Evolutionary conservation across 78 protist species (phyloP).

Genomic region (Dictyostelium intermedium): DNA sequence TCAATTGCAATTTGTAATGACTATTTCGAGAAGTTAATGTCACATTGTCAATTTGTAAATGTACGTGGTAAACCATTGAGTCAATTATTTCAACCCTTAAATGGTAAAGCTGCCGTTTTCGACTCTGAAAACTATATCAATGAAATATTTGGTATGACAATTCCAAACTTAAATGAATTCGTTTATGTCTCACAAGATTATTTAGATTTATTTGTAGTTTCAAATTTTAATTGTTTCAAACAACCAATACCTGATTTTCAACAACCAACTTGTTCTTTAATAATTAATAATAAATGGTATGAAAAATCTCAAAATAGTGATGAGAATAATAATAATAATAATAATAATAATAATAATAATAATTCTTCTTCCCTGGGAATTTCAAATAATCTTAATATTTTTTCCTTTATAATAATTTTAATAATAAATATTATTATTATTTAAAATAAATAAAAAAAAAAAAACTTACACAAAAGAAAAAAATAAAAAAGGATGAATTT

Average conservation of each 20-base stretch:
- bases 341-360: not conserved
- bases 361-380: not conserved
- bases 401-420: not conserved
- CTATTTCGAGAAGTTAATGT: not conserved
- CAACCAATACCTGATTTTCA: not conserved
- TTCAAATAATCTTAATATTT: not conserved
- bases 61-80: not conserved
- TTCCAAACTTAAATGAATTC: not conserved
- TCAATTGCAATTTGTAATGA: slow-evolving; percentile 11
- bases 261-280: not conserved
- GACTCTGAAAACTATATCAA: not conserved
- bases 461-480: too few species aligned
- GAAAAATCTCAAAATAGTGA: not conserved
- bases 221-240: not conserved
- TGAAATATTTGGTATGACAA: not conserved
- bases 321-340: not conserved
- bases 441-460: too few species aligned
- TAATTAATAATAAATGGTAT: not conserved
- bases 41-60: slow-evolving; percentile 22
- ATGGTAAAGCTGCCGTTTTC: not conserved
- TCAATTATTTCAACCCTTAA: not conserved
- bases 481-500: too few species aligned
- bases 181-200: not conserved
- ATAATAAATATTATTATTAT: not conserved
- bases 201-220: not conserved